Base-by-base conservation (phyloP, 805 yeast genomes). In the Schwanniomyces polymorphus region DNA sequence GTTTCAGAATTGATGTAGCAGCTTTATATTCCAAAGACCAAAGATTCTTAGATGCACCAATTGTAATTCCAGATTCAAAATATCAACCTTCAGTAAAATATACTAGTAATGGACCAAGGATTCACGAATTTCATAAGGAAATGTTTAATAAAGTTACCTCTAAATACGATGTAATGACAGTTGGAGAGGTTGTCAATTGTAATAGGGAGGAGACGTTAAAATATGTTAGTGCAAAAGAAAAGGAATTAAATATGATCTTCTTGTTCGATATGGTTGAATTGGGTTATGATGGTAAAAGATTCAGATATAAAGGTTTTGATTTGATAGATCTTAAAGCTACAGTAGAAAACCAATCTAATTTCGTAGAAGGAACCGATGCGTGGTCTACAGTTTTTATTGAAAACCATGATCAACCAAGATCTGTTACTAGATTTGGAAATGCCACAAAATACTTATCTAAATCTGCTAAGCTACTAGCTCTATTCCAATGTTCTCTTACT, bases 341-440 rank as follows among this genome's bases (percentile, higher is more conserved):
- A 7, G 53, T 76, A 31, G 48, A 58, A 40, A 60, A 50, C 18
- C 66, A 67, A 55, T 60, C 68, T 47, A 59, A 57, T 7, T 75
- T 75, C 53, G 66, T 73, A 48, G 73, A 76, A 42, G 75, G 61
- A 17, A 72, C 80, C 14, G 85, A 80, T 52, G 81, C 81, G n/a
- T 81, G 86, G n/a, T n/a, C n/a, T n/a, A n/a, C n/a, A n/a, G n/a
- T n/a, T n/a, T n/a, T n/a, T n/a, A n/a, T n/a, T n/a, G 86, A 81
- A 60, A 81, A 81, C 58, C 86, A 81, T 57, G 85, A 81, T 61
- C 84, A 78, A 55, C 78, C 84, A 11, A 70, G 85, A 57, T 66
- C 76, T 27, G 72, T 79, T 34, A 63, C 81, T n/a, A 69, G 85
- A 55, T 80, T 78, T 57, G 82, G 81, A 41, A 68, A 70, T 59